Evolutionary conservation across 441 rosid species (phyloP), one percentile per base, ranked within the genome.

Genomic region (Corymbia calophylla): DNA sequence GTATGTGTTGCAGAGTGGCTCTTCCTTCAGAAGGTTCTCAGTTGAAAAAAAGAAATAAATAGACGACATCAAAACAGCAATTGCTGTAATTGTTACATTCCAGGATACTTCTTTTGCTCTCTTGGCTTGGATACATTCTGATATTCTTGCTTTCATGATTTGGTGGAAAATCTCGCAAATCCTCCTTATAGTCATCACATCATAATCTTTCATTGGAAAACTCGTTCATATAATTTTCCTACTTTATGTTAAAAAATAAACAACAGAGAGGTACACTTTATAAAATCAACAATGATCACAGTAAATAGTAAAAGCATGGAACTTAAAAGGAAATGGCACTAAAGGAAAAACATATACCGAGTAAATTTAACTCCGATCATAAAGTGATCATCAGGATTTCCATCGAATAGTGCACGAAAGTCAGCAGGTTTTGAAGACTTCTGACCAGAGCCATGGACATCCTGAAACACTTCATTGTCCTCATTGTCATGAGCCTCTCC

Each of bases 321-420:
- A 86, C 68, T 86, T 73, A 9, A 53, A 55, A 53, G 31, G 11
- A 86, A 19, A 32, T 85, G 47, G 27, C 81, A 29, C n/a, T 58
- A 64, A 58, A 88, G 54, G n/a, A 13, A 88, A 49, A 91, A 82
- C 47, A 88, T 55, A 90, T 94, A 97, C 99, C 98, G 96, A 7
- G 99, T 98, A 94, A 95, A 96, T 88, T 98, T 98, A 90, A 98
- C 94, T 92, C 99, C 99, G 86, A 97, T 87, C 96, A 96, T 95
- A 88, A 98, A 97, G 89, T 94, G 93, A 92, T 98, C 99, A 77
- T 95, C 96, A 86, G 90, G 90, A 89, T 96, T 95, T 77, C 95
- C 96, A 91, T 94, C 93, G 95, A 97, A 98, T 87, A 98, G 99
- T 88, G 97, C 93, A 91, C 93, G 95, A 92, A 93, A 95, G 92